Evolutionary conservation across 2,329 filamentous ascomycete genomes (phyloP), one percentile per base, ranked within the genome.

Genomic region (Colletotrichum limetticola): DNA sequence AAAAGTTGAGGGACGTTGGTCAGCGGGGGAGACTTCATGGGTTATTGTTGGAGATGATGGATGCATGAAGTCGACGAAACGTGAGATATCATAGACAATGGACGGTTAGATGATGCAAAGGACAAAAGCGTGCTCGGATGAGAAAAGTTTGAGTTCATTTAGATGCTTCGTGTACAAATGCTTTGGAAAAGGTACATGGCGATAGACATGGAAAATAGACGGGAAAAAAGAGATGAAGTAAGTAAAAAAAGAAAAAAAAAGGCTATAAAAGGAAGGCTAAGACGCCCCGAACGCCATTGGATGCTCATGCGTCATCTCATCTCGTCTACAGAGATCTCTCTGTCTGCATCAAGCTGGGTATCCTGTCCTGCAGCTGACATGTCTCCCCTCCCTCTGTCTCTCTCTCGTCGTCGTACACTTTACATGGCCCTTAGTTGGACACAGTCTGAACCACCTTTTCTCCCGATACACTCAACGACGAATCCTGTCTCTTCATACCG

Each of bases 341-440:
- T 57, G 14, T 9, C 35, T 12, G 49, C 26, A 56, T 35, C 49
- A 67, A 37, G 37, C 52, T 37, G 58, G 68, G 35, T 62, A 52
- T 71, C 58, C 64, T 62, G 57, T 67, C 52, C 35, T n/a, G 28
- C 46, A n/a, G 62, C 42, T 19, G 19, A 35, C 19, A 32, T 49
- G 22, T 55, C 24, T 55, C 26, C 24, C 26, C 16, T 12, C 26
- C 4, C 35, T n/a, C 11, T 4, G 26, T 1, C 7, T n/a, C 24
- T 52, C 30, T 32, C 28, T 24, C 26, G 1, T 12, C 5, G 14
- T 42, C 26, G 26, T n/a, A 19, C n/a, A 3, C 12, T 14, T 52
- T 28, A 22, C 77, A 93, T 7, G 68, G 77, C 26, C 76, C 82
- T 0, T 89, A 91, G 30, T 89, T 91, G 0, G 96, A 95, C 79